These are phyloP conservation scores for Rhynchospora tenuis DNA, from an alignment of 176 grass and related monocot genomes.

Conservation along the genomic window DNA sequence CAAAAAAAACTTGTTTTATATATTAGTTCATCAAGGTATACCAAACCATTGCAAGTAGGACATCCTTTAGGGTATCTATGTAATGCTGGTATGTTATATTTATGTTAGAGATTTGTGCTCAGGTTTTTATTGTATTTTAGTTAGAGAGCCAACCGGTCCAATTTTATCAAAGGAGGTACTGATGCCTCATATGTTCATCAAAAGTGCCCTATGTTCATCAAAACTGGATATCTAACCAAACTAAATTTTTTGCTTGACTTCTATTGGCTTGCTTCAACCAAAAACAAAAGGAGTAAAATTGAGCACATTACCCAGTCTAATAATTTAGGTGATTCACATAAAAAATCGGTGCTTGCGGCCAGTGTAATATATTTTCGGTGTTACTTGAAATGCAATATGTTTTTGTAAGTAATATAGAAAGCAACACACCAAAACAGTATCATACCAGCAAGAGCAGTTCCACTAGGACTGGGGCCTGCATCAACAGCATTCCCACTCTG, in stretches of 20 bases:
- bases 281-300: neutral
- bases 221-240: neutral
- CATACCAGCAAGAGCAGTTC: slow-evolving; percentile 11
- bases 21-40: neutral
- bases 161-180: neutral
- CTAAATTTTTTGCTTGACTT: neutral
- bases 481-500: slow-evolving; percentile 8
- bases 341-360: neutral
- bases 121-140: neutral
- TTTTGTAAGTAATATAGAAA: slow-evolving; percentile 3
- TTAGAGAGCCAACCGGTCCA: neutral
- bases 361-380: neutral
- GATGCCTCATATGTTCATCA: neutral
- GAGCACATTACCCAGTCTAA: neutral
- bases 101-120: slow-evolving; percentile 1
- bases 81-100: neutral
- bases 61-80: neutral
- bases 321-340: neutral
- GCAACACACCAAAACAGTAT: slow-evolving; percentile 7
- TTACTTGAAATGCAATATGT: neutral
- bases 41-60: neutral
- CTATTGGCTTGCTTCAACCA: neutral
- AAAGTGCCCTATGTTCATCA: too few relatives aligned
- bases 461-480: neutral
- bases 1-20: neutral